Conservation (phyloP, 1,284 basidiomycete species). For the Fistulinella staudtii region DNA sequence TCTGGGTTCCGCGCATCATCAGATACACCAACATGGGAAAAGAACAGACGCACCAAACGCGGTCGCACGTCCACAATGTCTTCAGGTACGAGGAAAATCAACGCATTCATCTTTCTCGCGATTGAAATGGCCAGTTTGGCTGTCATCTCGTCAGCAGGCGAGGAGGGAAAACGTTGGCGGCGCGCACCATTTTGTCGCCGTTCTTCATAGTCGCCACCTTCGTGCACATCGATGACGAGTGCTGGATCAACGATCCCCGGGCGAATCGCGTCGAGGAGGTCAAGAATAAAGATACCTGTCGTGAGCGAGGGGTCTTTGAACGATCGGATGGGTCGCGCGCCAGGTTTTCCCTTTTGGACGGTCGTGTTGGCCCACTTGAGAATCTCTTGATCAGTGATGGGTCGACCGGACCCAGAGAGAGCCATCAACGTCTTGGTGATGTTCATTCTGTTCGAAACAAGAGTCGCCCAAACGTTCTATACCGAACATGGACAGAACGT, state of each 20-base stretch:
- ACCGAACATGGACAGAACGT: slow-evolving; percentile 17
- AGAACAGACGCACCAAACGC: slow-evolving; percentile 58
- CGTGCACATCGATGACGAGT: slow-evolving; percentile 66
- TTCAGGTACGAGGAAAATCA: slow-evolving; percentile 98
- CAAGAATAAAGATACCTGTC: slow-evolving; percentile 91
- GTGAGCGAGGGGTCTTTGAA: slow-evolving; percentile 95
- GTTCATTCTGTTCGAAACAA: slow-evolving; percentile 58
- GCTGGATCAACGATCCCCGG: slow-evolving; percentile 95
- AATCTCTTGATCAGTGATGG: slow-evolving; percentile 90
- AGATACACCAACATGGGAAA: background rate
- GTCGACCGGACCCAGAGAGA: slow-evolving; percentile 70
- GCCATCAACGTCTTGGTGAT: slow-evolving; percentile 89
- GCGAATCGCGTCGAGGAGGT: slow-evolving; percentile 85
- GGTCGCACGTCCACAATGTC: slow-evolving; percentile 89
- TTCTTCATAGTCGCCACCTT: slow-evolving; percentile 80
- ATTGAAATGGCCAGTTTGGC: slow-evolving; percentile 97
- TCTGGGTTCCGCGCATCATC: slow-evolving; percentile 39
- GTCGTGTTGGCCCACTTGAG: slow-evolving; percentile 94
- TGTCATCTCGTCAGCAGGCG: slow-evolving; percentile 26
- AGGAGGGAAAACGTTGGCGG: background rate
- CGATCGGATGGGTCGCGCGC: slow-evolving; percentile 73
- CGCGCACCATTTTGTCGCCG: slow-evolving; percentile 84
- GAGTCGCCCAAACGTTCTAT: background rate
- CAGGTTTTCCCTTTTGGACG: slow-evolving; percentile 69
- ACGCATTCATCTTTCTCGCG: slow-evolving; percentile 93